A percentile compares a stretch with the other conserved stretches of the same genome.
phyloP scores from a whole-genome alignment of 1,284 basidiomycete species.

The Ganoderma leucocontextum region DNA sequence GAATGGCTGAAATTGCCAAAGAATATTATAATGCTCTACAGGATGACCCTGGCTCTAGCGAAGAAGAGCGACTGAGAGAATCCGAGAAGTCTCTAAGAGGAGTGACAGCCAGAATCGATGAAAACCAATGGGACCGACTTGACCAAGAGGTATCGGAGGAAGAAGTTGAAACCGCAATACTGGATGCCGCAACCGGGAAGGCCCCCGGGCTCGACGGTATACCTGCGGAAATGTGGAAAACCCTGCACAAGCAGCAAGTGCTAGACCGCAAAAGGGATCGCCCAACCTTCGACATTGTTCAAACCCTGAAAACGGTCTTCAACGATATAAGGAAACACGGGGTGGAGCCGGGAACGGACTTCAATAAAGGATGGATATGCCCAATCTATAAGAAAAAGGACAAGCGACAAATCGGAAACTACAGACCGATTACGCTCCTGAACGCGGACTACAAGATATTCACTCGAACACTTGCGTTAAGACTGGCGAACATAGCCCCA shows the following conservation, averaged over 20 bases:
- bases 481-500: conserved; percentile 25
- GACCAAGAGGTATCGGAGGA: not conserved
- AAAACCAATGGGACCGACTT: too few relatives aligned
- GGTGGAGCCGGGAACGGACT: conserved; percentile 14
- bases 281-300: conserved; percentile 19
- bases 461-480: conserved; percentile 33
- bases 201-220: not conserved
- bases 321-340: conserved; percentile 33
- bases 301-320: conserved; percentile 25
- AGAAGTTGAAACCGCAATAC: not conserved
- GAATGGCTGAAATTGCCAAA: too few relatives aligned
- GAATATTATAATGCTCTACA: too few relatives aligned
- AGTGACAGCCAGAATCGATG: too few relatives aligned
- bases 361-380: conserved; percentile 45
- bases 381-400: conserved; percentile 48
- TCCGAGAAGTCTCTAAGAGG: too few relatives aligned
- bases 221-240: not conserved
- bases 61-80: too few relatives aligned
- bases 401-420: conserved; percentile 38
- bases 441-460: conserved; percentile 45
- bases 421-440: conserved; percentile 45
- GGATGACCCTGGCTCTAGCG: too few relatives aligned
- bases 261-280: not conserved
- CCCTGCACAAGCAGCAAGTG: too few relatives aligned
- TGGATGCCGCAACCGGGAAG: not conserved